Base-by-base conservation (phyloP, 768 basidiomycete genomes). In the Boletus rubescentipes region DNA sequence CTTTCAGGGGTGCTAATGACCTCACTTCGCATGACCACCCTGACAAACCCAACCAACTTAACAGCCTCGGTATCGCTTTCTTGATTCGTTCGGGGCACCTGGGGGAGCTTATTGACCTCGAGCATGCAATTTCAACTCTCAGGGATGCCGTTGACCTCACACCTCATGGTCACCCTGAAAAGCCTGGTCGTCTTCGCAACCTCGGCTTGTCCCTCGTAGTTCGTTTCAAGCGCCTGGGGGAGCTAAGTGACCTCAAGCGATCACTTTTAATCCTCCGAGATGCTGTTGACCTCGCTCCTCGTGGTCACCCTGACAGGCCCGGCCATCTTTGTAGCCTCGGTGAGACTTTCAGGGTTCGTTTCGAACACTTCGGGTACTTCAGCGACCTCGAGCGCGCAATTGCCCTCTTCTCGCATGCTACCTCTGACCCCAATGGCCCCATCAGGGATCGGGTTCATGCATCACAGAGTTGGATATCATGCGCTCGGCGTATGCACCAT, bases 401-500 rank as follows among this genome's bases (percentile, higher is more conserved):
- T 18, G 29, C 11, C 1, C 37, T 48, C 2, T 57, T 40, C 16
- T 49, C 42, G 26, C 21, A 12, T 14, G 52, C 52, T 21, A 52
- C 56, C 31, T 39, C 52, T 10, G n/a, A 47, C 7, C 18, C 36
- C 18, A 31, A 11, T 1, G 56, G 52, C 7, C 36, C 52, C 8
- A 16, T 32, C 5, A 8, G 32, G 16, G n/a, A 30, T 23, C 18
- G 55, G 21, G 47, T 61, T 18, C 29, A 18, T 40, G 51, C 64
- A 29, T 46, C 43, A 4, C 46, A 30, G 18, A 30, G 9, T 35
- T 57, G 55, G 55, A 44, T 39, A 38, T 37, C 35, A 10, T 46
- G 50, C 20, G 55, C 55, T 34, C 55, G 46, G 14, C 11, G 14
- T 26, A 5, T 57, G 16, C 46, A 38, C 5, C 43, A 59, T 14